Evolutionary conservation across 1,284 basidiomycete genomes (phyloP).

Genomic region (Puccinia sorghi): DNA sequence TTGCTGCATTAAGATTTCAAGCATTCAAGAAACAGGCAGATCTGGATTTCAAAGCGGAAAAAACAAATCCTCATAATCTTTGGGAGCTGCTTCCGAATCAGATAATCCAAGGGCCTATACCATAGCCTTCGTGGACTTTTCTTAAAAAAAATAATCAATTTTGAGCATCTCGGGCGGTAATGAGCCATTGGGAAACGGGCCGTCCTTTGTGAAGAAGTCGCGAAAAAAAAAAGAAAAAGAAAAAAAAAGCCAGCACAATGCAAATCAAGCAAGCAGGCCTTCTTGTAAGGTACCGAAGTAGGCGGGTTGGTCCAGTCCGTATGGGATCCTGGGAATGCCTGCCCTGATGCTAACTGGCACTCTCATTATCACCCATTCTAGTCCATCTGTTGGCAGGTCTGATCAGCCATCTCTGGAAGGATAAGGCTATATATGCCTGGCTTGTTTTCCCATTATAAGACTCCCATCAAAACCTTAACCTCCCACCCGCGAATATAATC

Average conservation of each 20-base stretch:
- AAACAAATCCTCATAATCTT: no score
- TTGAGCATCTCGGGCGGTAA: not conserved
- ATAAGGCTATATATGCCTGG: not conserved
- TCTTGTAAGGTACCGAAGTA: not conserved
- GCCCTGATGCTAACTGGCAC: not conserved
- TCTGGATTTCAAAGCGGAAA: no score
- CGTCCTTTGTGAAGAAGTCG: not conserved
- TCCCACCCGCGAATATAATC: no score
- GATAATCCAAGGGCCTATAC: no score
- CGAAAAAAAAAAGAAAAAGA: not conserved
- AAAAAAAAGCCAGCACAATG: not conserved
- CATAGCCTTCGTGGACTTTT: no score
- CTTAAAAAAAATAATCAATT: no score
- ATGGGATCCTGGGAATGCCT: conserved; percentile 18
- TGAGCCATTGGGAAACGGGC: not conserved
- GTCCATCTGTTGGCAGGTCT: not conserved
- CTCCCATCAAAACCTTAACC: no score
- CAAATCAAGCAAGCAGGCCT: no score
- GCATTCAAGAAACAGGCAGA: no score
- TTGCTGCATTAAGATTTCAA: no score
- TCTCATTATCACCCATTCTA: not conserved
- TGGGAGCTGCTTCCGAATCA: no score
- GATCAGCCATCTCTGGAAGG: not conserved
- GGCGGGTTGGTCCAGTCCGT: conserved; percentile 6
- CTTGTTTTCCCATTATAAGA: not conserved